Conservation (phyloP, 352 stramenopile genomes). For the Phytopythium ostracodes region DNA sequence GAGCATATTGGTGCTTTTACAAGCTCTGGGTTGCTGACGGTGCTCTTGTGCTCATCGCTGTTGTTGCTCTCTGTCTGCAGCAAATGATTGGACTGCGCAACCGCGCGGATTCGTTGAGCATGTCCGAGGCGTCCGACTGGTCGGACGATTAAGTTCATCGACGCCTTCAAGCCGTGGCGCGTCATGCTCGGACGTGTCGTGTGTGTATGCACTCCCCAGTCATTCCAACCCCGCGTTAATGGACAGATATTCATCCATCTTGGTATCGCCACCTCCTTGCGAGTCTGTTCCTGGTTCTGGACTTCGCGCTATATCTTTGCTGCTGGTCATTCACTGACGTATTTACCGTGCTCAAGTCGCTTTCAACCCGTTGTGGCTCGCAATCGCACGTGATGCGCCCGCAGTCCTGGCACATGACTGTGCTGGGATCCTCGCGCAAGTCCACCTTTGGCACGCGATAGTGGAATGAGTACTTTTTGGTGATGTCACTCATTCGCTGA, state of each 20-base stretch:
- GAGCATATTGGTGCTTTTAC: neutral
- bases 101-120: conserved; percentile 67
- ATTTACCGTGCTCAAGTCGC: neutral
- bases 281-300: conserved; percentile 22
- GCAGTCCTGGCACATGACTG: conserved; percentile 41
- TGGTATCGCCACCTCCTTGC: conserved; percentile 31
- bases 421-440: conserved; percentile 34
- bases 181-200: neutral
- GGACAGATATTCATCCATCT: conserved; percentile 20
- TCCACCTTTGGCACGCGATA: conserved; percentile 61
- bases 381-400: conserved; percentile 58
- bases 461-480: conserved; percentile 49
- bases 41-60: conserved; percentile 2
- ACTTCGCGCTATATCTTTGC: conserved; percentile 13
- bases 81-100: conserved; percentile 83
- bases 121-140: conserved; percentile 86
- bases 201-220: neutral
- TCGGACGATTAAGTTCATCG: conserved; percentile 58
- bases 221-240: neutral
- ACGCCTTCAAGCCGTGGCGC: neutral
- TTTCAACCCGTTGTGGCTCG: conserved; percentile 12
- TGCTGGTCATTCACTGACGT: neutral
- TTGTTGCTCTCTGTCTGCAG: conserved; percentile 22
- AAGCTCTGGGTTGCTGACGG: neutral
- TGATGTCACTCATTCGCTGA: conserved; percentile 43